Evolutionary conservation across 177 flowering plant species (phyloP), one percentile per base, ranked within the genome.

Genomic region (Vitis hybrid): DNA sequence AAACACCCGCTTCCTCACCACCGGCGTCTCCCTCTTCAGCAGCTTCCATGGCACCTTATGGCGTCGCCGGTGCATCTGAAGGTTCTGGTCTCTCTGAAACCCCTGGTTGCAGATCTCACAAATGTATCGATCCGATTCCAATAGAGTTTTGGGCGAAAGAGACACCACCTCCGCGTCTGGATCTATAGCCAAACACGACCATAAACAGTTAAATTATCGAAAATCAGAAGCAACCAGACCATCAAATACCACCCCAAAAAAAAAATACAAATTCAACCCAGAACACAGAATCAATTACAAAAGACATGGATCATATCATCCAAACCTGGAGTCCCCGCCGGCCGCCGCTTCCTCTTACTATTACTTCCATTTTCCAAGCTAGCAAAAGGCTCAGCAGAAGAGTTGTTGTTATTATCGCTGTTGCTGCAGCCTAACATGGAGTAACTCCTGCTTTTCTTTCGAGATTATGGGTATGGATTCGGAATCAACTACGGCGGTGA

Each of bases 311-410:
- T 34, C 39, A 34, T 34, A 4, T 13, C 6, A 50, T 65, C 20
- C 2, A 13, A 60, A 90, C 97, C 97, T 82, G 97, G 97, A 60
- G 97, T 91, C 15, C 97, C 97, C 5, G 94, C 97, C 0, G 97
- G 97, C 53, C 97, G 77, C 71, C 97, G 61, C 69, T 89, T 91
- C 26, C 94, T 74, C 67, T 88, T 91, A 65, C 76, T 83, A 71
- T 22, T 76, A 55, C 54, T 84, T 29, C 82, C 86, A 79, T 76
- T 81, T 11, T 84, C 87, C 31, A 77, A 66, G 71, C 85, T 78
- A 26, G 80, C 68, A 62, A 83, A 82, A 9, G 82, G 75, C 62
- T 82, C 85, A 52, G 81, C 72, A 57, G 77, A 71, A 18, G 85
- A 65, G 65, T 48, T 75, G 63, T 68, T 76, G 69, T 34, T 34